These are phyloP conservation scores for Marsdenia floribunda DNA, from an alignment of 257 asterid species.

Conservation along the genomic window DNA sequence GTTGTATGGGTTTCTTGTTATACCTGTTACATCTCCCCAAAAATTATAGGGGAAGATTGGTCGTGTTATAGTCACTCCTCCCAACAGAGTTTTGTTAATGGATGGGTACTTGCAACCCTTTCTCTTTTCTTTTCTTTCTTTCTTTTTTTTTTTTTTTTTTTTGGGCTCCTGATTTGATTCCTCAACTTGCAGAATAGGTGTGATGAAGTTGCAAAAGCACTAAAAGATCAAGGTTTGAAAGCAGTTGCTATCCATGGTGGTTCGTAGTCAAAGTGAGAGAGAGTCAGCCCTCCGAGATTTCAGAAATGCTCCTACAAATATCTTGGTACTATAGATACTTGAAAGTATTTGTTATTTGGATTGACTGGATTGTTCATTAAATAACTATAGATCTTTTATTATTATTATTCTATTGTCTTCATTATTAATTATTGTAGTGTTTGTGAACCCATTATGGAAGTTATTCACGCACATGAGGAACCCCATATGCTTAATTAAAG, in stretches of 20 bases:
- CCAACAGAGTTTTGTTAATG: neutral
- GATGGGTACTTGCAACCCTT: neutral
- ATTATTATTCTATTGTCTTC: neutral
- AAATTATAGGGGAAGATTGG: neutral
- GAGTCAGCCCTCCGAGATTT: slow-evolving; percentile 79
- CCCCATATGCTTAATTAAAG: neutral
- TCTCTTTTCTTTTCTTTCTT: neutral
- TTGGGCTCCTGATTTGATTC: slow-evolving; percentile 2
- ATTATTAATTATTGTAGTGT: neutral
- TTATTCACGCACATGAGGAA: neutral
- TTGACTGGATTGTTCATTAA: neutral
- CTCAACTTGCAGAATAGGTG: slow-evolving; percentile 62
- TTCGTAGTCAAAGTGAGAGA: slow-evolving; percentile 83
- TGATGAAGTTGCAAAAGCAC: slow-evolving; percentile 89
- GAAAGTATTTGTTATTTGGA: neutral
- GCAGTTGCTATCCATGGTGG: slow-evolving; percentile 93
- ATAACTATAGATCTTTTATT: neutral
- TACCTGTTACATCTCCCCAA: neutral
- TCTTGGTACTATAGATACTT: slow-evolving; percentile 45
- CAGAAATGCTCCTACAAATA: slow-evolving; percentile 64
- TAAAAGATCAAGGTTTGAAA: slow-evolving; percentile 63
- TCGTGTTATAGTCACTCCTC: neutral
- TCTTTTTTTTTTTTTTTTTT: neutral
- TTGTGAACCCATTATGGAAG: neutral
- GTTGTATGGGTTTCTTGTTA: neutral